These are phyloP conservation scores for Saturnispora sanitii DNA, from an alignment of 805 yeast genomes.

Conservation along the genomic window DNA sequence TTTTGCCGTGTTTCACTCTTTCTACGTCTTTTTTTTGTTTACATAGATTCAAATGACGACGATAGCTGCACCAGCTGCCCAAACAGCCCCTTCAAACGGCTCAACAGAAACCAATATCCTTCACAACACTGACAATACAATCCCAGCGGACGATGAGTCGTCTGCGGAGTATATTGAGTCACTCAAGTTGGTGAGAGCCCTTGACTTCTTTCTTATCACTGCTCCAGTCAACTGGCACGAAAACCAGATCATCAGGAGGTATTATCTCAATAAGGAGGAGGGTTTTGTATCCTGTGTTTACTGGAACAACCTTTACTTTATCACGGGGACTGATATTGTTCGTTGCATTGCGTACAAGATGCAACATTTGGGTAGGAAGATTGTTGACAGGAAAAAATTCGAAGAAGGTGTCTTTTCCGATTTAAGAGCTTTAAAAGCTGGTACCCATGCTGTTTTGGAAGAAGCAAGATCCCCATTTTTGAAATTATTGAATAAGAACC, in stretches of 20 bases:
- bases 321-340: constrained; percentile 95
- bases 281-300: constrained; percentile 87
- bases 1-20: not conserved
- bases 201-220: constrained; percentile 79
- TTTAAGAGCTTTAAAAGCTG: constrained; percentile 74
- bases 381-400: constrained; percentile 81
- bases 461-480: constrained; percentile 78
- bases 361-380: constrained; percentile 79
- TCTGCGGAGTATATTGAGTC: constrained; percentile 7
- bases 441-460: constrained; percentile 79
- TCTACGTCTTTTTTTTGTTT: not conserved
- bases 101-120: not conserved
- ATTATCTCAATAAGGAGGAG: constrained; percentile 77
- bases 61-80: no score
- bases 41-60: no score
- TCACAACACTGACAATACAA: not conserved
- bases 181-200: constrained; percentile 70
- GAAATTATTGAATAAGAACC: constrained; percentile 73
- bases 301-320: constrained; percentile 83
- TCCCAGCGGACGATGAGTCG: not conserved
- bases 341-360: constrained; percentile 83
- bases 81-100: no score
- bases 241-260: constrained; percentile 77
- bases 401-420: constrained; percentile 96
- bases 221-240: constrained; percentile 95